Base-by-base conservation (phyloP, 2,329 filamentous ascomycete species). In the Hypoxylon sp. region DNA sequence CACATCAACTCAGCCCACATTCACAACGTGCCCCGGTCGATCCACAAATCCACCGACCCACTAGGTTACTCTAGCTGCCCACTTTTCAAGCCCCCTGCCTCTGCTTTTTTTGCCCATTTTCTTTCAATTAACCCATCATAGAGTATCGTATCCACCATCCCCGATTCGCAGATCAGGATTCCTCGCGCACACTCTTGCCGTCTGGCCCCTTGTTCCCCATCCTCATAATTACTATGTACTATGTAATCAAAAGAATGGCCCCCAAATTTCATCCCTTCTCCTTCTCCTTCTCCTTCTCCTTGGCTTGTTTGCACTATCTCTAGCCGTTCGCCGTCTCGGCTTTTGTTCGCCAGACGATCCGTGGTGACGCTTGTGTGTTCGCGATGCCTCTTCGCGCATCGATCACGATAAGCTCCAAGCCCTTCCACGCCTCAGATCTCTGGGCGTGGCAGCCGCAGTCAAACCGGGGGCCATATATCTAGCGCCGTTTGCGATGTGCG, bases 101-200 rank as follows among this genome's bases (percentile, higher is more conserved):
- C 37, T 41, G 37, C 37, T 41, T 41, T 41, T 41, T 41, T 41
- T 41, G n/a, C 37, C 62, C 62, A 68, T 56, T 51, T 65, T 63
- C 53, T 20, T 41, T 60, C 51, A 46, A 46, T 30, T 62, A 34
- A 54, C 43, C 57, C 56, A 32, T 26, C 24, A 26, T 26, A 26
- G 24, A 49, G 15, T 28, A 46, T 46, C 46, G n/a, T 53, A 43
- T 47, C 60, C 58, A 44, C n/a, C 39, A n/a, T 41, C 50, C 54
- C 54, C 58, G 58, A 62, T 65, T 67, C 53, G 57, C 59, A 62
- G 32, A 50, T 54, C 51, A 50, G 8, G 17, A 62, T 62, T 63
- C 56, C 28, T 55, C 32, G 50, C 53, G 26, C 54, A 17, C 49
- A 37, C 26, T 57, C 51, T 48, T 51, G 26, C 49, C 50, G 37